Evolutionary conservation across 1,284 basidiomycete species (phyloP).

Genomic region (Schizophyllum commune): DNA sequence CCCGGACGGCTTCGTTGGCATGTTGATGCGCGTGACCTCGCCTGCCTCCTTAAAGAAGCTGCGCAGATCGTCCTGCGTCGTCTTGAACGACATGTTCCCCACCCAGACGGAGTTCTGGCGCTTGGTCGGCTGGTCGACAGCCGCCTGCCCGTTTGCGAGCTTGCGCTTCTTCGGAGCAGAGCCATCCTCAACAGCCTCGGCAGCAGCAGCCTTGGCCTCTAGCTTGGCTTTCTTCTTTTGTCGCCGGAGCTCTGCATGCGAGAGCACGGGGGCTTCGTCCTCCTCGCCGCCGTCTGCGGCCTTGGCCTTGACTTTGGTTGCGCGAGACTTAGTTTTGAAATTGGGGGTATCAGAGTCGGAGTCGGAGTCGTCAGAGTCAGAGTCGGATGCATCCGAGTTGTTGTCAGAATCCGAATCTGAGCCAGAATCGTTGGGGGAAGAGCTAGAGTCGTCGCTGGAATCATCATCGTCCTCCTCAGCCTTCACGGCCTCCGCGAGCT

Average conservation of each 20-base stretch:
- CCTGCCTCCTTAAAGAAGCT: slow-evolving; percentile 68
- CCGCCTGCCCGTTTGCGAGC: slow-evolving; percentile 30
- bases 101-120: slow-evolving; percentile 89
- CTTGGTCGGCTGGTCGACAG: slow-evolving; percentile 12
- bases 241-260: slow-evolving; percentile 62
- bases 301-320: background rate
- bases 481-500: background rate
- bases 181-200: slow-evolving; percentile 10
- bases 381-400: background rate
- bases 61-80: slow-evolving; percentile 64
- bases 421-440: background rate
- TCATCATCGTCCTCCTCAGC: background rate
- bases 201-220: slow-evolving; percentile 17
- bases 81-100: slow-evolving; percentile 92
- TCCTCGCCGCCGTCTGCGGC: background rate
- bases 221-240: slow-evolving; percentile 47
- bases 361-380: background rate
- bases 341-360: slow-evolving; percentile 5
- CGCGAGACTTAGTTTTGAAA: background rate
- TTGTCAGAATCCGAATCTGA: background rate
- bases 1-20: slow-evolving; percentile 55
- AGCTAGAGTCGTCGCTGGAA: background rate
- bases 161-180: slow-evolving; percentile 38
- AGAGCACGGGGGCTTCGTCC: slow-evolving; percentile 46
- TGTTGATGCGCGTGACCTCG: slow-evolving; percentile 66